Percentiles rank a stretch among this genome's conserved stretches.
Conservation (phyloP, 129 eudicot genomes). For the Artemisia tridentata region DNA sequence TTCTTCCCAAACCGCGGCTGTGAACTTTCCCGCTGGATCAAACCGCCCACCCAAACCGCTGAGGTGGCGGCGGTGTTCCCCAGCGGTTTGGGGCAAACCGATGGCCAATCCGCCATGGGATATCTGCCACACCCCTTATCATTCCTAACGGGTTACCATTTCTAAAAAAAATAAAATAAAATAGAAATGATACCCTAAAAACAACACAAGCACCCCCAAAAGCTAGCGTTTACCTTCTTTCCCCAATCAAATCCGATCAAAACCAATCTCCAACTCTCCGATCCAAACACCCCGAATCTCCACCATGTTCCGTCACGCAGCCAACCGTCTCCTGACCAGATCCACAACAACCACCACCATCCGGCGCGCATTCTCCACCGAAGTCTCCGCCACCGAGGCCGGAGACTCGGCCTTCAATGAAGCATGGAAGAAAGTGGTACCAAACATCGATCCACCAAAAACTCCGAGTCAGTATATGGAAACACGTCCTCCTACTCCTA, state of each 20-base stretch:
- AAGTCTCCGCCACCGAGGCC: slow-evolving; percentile 27
- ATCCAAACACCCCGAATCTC: slow-evolving; percentile 33
- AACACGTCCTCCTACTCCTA: slow-evolving; percentile 64
- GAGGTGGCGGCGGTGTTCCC: no score
- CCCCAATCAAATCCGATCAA: slow-evolving; percentile 21
- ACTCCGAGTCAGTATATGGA: slow-evolving; percentile 63
- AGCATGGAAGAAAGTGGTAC: slow-evolving; percentile 69
- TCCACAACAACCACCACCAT: slow-evolving; percentile 34
- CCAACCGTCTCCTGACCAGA: slow-evolving; percentile 44
- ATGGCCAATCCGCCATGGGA: no score
- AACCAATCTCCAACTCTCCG: slow-evolving; percentile 20
- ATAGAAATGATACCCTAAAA: slow-evolving; percentile 14
- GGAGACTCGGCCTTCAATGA: slow-evolving; percentile 26
- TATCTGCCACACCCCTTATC: no score
- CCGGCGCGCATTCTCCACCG: slow-evolving; percentile 50
- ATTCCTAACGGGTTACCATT: no score
- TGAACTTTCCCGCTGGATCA: no score
- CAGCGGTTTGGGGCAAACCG: no score
- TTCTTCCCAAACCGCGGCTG: no score
- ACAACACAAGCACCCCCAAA: slow-evolving; percentile 16
- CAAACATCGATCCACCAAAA: slow-evolving; percentile 74
- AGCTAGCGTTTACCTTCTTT: slow-evolving; percentile 7
- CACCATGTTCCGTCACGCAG: slow-evolving; percentile 71
- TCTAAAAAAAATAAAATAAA: background rate
- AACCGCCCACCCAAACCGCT: no score